These are phyloP conservation scores for Mortierella antarctica DNA, from an alignment of 192 early-diverging fungal species.

Conservation along the genomic window DNA sequence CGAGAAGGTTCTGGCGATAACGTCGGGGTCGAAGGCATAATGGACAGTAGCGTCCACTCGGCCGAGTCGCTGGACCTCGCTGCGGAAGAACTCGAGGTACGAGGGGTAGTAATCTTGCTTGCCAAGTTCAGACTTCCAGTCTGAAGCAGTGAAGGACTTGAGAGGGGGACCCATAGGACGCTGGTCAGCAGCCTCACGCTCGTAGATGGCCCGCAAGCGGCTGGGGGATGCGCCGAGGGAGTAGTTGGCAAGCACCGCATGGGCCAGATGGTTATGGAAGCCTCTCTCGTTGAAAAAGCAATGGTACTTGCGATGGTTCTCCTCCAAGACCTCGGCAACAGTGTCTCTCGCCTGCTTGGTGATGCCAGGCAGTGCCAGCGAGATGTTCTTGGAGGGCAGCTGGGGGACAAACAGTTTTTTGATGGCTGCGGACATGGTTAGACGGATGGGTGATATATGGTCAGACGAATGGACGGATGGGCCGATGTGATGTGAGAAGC, in stretches of 20 bases:
- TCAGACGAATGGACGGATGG: background rate
- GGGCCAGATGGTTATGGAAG: constrained; percentile 70
- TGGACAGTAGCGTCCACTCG: constrained; percentile 46
- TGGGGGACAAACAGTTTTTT: constrained; percentile 5
- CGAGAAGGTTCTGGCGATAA: constrained; percentile 58
- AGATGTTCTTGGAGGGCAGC: constrained; percentile 17
- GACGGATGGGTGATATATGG: background rate
- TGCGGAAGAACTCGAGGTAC: constrained; percentile 61
- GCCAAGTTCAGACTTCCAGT: constrained; percentile 51
- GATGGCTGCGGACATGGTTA: background rate
- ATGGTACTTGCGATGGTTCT: constrained; percentile 63
- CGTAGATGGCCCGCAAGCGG: constrained; percentile 64
- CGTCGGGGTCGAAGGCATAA: constrained; percentile 58
- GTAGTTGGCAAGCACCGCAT: constrained; percentile 67
- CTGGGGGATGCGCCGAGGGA: constrained; percentile 61
- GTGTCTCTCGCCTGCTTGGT: constrained; percentile 49
- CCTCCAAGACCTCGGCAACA: constrained; percentile 57
- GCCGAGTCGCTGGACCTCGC: constrained; percentile 56
- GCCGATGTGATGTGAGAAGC: no score
- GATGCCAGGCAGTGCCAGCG: constrained; percentile 57
- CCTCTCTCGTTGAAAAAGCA: constrained; percentile 63
- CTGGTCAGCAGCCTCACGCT: constrained; percentile 49
- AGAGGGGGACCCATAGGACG: constrained; percentile 29
- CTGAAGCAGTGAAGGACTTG: constrained; percentile 47
- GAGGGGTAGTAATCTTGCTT: constrained; percentile 56